These are phyloP conservation scores for Suillus occidentalis DNA, from an alignment of 768 basidiomycete genomes.

Conservation along the genomic window DNA sequence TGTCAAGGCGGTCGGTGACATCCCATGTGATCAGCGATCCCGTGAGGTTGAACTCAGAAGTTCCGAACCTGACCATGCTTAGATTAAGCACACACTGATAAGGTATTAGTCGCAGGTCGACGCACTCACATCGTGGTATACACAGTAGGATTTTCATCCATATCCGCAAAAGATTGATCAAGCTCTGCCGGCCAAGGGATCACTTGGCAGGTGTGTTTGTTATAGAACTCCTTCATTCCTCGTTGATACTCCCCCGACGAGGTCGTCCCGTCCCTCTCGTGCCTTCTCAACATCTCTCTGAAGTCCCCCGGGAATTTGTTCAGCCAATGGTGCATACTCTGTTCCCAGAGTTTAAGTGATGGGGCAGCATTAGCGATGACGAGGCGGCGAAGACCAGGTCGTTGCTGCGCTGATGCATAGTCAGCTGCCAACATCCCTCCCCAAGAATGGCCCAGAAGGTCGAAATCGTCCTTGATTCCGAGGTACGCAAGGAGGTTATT, in stretches of 20 bases:
- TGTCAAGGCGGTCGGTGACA: conserved; percentile 42
- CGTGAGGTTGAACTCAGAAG: conserved; percentile 40
- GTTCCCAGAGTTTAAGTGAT: conserved; percentile 28
- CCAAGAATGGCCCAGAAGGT: conserved; percentile 57
- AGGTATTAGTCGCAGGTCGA: neutral
- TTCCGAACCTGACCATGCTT: conserved; percentile 13
- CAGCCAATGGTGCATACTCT: conserved; percentile 27
- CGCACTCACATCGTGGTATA: conserved; percentile 33
- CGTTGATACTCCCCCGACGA: conserved; percentile 34
- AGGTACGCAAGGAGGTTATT: conserved; percentile 46
- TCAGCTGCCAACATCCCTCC: conserved; percentile 51
- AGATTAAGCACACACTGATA: neutral
- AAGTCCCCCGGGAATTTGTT: conserved; percentile 28
- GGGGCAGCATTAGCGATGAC: conserved; percentile 35
- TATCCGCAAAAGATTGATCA: conserved; percentile 21
- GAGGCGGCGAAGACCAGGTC: conserved; percentile 37
- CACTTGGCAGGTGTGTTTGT: conserved; percentile 35
- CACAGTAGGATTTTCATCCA: conserved; percentile 33
- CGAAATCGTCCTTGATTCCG: conserved; percentile 40
- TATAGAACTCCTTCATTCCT: conserved; percentile 28
- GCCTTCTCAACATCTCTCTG: conserved; percentile 27
- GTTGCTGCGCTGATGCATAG: conserved; percentile 38
- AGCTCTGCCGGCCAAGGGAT: conserved; percentile 36
- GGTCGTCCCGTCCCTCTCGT: conserved; percentile 35
- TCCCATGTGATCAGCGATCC: conserved; percentile 47